phyloP scores from a whole-genome alignment of 768 basidiomycete species.

The Gloeostereum incarnatum region DNA sequence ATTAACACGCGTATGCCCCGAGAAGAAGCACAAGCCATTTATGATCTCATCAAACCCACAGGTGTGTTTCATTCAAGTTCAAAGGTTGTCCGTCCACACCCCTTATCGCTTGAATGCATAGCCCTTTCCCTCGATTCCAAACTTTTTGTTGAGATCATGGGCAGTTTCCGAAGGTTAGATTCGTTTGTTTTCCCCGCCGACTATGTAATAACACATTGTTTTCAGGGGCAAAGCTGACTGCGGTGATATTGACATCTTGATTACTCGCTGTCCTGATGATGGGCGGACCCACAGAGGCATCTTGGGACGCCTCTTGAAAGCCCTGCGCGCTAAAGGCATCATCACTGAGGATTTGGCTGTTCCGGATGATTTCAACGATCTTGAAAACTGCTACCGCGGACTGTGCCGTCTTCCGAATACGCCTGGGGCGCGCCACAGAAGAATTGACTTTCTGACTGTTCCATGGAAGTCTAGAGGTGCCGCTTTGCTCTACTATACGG shows the following conservation, averaged over 20 bases:
- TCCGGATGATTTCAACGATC: constrained; percentile 55
- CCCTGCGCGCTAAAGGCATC: constrained; percentile 48
- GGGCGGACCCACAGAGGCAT: constrained; percentile 70
- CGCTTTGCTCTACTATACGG: constrained; percentile 88
- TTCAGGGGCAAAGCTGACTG: constrained; percentile 69
- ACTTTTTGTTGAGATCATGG: constrained; percentile 82
- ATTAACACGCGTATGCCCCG: constrained; percentile 83
- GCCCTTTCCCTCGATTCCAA: constrained; percentile 64
- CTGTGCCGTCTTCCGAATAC: constrained; percentile 50
- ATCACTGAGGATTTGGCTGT: constrained; percentile 74
- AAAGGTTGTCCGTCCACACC: background rate
- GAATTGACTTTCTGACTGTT: constrained; percentile 81
- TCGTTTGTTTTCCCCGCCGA: background rate
- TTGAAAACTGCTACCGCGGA: constrained; percentile 79
- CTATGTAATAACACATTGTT: constrained; percentile 1
- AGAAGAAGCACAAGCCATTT: constrained; percentile 67
- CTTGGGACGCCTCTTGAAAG: constrained; percentile 45
- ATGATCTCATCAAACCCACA: constrained; percentile 58
- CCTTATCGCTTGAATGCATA: constrained; percentile 18
- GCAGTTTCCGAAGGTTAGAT: constrained; percentile 69
- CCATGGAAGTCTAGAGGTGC: constrained; percentile 77
- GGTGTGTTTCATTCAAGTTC: constrained; percentile 32
- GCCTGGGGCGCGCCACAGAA: constrained; percentile 37
- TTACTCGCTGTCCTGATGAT: constrained; percentile 67
- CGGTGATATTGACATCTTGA: constrained; percentile 88